Base-by-base conservation (phyloP, 73 alveolate species). In the Breviolum minutum region DNA sequence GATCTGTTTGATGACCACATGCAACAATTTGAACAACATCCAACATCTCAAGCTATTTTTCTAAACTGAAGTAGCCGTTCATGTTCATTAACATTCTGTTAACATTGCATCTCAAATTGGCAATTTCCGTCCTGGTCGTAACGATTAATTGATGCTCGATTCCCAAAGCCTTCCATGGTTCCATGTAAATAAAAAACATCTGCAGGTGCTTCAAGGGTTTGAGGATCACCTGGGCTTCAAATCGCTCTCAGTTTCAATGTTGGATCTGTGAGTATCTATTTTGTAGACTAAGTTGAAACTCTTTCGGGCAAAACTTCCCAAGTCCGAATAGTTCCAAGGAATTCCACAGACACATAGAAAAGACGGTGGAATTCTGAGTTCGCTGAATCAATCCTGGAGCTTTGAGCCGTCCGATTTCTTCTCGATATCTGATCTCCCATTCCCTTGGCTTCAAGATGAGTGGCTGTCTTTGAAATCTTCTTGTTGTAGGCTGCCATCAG, bases 71-170 rank as follows among this genome's bases (percentile, higher is more conserved):
- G 32, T 2, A 2, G 85, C 16, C 85, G 85, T 11, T 17, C 29
- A 40, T 22, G 85, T 40, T 16, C 62, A n/a, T n/a, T 8, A 11
- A 73, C 83, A 73, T 22, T 27, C 54, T 40, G 9, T 22, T 11
- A 40, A 11, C 10, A 8, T 22, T 11, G 83, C 30, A 8, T 7
- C 26, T 8, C 30, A 8, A 73, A 27, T 22, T 48, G 70, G 14
- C 92, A 9, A 0, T 74, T 6, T 2, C 63, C 63, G 70, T 60
- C 97, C 97, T 70, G 64, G 48, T 91, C 97, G 48, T 91, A 91
- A 20, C 97, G 88, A 61, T 73, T 79, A 89, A 91, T 91, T 87
- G 97, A 91, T 8, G 97, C 97, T 29, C 97, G 97, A n/a, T 91
- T 91, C n/a, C 97, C 97, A 13, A 91, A 24, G 22, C 95, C 94